Conservation (phyloP, 1,284 basidiomycete species). For the Cutaneotrichosporon cutaneum region DNA sequence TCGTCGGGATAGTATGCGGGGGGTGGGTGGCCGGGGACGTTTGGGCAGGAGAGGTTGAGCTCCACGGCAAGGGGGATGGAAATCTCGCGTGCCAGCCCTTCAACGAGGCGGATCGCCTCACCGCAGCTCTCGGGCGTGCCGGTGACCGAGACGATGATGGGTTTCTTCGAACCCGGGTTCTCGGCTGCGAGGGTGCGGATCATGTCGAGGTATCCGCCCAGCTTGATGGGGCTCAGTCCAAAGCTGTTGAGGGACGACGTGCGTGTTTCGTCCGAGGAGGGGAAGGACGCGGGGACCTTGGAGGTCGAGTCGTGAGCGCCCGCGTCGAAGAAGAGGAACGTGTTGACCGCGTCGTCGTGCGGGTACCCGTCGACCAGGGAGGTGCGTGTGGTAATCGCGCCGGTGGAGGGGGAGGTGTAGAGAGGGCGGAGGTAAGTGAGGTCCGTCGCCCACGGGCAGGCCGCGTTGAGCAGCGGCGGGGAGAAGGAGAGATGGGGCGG, state of each 20-base stretch:
- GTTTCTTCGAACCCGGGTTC: slow-evolving; percentile 11
- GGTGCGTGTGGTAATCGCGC: slow-evolving; percentile 25
- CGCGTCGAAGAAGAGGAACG: slow-evolving; percentile 25
- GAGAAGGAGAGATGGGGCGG: slow-evolving; percentile 10
- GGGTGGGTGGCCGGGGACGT: slow-evolving; percentile 24
- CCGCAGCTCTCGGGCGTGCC: slow-evolving; percentile 22
- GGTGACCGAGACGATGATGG: slow-evolving; percentile 20
- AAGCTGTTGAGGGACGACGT: slow-evolving; percentile 23
- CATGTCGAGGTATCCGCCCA: slow-evolving; percentile 15
- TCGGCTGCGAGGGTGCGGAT: slow-evolving; percentile 8
- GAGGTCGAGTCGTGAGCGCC: neutral
- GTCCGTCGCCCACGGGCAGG: slow-evolving; percentile 25
- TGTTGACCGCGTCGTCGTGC: slow-evolving; percentile 25
- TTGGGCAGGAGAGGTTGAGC: slow-evolving; percentile 26
- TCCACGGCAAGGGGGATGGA: slow-evolving; percentile 18
- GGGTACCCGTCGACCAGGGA: slow-evolving; percentile 24
- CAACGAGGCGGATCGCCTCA: slow-evolving; percentile 5
- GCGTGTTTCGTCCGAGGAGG: neutral
- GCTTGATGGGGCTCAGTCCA: slow-evolving; percentile 18
- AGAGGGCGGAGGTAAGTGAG: slow-evolving; percentile 16
- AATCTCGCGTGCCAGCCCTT: neutral
- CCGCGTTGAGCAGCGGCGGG: slow-evolving; percentile 24
- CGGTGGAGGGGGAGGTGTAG: slow-evolving; percentile 16
- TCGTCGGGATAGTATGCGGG: slow-evolving; percentile 24
- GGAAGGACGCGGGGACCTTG: slow-evolving; percentile 8